Conservation (phyloP, 257 asterid genomes). For the Leonotis leonurus region DNA sequence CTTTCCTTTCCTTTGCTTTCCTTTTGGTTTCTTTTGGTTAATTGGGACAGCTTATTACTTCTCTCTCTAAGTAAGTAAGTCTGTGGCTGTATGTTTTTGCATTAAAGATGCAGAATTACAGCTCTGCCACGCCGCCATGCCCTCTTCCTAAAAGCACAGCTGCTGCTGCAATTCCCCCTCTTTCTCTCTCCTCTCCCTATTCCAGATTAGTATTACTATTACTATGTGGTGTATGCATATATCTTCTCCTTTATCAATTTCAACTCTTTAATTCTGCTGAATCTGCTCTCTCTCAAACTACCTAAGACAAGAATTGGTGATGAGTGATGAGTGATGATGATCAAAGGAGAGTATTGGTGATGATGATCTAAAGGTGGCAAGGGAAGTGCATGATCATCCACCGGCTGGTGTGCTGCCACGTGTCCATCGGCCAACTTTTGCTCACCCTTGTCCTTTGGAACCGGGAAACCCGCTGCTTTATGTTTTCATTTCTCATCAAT, state of each 20-base stretch:
- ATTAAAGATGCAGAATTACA: constrained; percentile 68
- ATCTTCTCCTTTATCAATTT: no score
- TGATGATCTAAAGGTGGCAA: constrained; percentile 22
- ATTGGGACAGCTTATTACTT: no score
- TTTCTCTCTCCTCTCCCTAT: no score
- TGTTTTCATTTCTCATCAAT: neutral
- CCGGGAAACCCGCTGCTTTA: constrained; percentile 63
- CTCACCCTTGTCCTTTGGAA: constrained; percentile 25
- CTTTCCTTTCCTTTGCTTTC: no score
- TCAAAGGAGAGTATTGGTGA: neutral
- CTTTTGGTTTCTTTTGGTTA: no score
- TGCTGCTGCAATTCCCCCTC: neutral
- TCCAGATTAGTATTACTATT: no score
- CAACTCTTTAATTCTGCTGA: no score
- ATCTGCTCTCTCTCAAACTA: no score
- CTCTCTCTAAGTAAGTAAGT: no score
- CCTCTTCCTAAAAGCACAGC: constrained; percentile 41
- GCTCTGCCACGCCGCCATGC: constrained; percentile 97
- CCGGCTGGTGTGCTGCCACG: constrained; percentile 26
- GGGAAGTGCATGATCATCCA: constrained; percentile 17
- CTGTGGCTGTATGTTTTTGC: constrained; percentile 40
- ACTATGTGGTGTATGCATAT: no score
- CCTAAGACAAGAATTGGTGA: no score
- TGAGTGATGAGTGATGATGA: no score
- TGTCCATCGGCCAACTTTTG: constrained; percentile 29